These are phyloP conservation scores for Nakaseomyces uthaithaninus DNA, from an alignment of 1,139 yeast genomes.

Conservation along the genomic window DNA sequence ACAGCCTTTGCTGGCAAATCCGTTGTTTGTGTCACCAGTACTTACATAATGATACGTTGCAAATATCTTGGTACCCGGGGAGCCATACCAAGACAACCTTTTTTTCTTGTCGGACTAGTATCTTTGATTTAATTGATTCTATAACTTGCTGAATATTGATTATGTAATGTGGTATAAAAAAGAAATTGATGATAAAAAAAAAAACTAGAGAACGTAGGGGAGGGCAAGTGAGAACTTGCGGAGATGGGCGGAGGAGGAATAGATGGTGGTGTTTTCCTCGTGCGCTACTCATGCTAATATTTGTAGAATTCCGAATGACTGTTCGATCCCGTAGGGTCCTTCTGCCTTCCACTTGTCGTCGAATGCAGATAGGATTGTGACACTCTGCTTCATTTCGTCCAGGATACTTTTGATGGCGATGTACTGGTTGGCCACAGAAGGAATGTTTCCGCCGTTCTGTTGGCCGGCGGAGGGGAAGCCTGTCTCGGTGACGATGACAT, in stretches of 20 bases:
- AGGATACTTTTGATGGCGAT: conserved; percentile 59
- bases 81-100: no score
- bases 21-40: no score
- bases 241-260: neutral
- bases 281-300: conserved; percentile 31
- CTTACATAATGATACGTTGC: no score
- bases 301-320: conserved; percentile 64
- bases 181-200: no score
- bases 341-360: conserved; percentile 85
- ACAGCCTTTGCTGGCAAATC: no score
- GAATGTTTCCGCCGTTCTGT: conserved; percentile 65
- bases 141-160: no score
- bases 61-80: no score
- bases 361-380: conserved; percentile 65
- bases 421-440: conserved; percentile 59
- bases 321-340: conserved; percentile 78
- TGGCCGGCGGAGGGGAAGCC: conserved; percentile 80
- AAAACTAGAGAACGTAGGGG: no score
- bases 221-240: no score
- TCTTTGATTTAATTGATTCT: no score
- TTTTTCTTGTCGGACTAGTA: no score
- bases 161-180: no score
- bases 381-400: conserved; percentile 45
- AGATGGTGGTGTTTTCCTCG: neutral
- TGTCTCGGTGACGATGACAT: conserved; percentile 65